Base-by-base conservation (phyloP, 2,329 filamentous ascomycete genomes). In the Curvularia sp. region DNA sequence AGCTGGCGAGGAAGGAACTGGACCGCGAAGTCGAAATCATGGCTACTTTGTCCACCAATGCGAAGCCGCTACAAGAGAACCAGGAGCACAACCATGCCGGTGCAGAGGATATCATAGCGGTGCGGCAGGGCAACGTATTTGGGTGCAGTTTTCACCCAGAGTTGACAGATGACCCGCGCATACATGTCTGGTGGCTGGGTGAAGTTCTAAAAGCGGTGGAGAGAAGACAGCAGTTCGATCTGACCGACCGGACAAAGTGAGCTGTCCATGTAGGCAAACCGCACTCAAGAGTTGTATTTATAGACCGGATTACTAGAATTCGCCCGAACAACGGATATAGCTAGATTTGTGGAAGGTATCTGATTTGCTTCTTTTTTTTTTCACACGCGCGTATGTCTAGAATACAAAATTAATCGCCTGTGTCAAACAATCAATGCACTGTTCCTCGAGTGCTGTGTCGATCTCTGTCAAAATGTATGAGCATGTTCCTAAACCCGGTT, bases 121-220 rank as follows among this genome's bases (percentile, higher is more conserved):
- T 98, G 33, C 85, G 86, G 64, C 93, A 98, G 79, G 92, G 90
- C 0, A 97, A 97, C 77, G 89, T 97, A 0, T 90, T 98, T 69
- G 95, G 93, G 4, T 97, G 91, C 3, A 97, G 93, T 71, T 99
- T 98, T 74, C 95, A 98, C 70, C 95, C 95, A 0, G 95, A 99
- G 77, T 77, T 99, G 76, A 98, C 94, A 0, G 86, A 88, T 7
- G 95, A 99, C 79, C 82, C 88, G 56, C 85, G 95, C 55, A 96
- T 98, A 71, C 95, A 99, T 77, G 84, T 86, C 4, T 98, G 95
- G 95, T 99, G 95, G 95, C 73, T 99, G 73, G 81, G 84, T 67
- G 86, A 94, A 77, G 90, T 92, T 1, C 24, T 75, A 47, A 70
- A 70, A 56, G 73, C 76, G 2, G 64, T 72, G 7, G 63, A 74